Evolutionary conservation across 176 grass and related monocot species (phyloP).

Genomic region (Avena sativa): DNA sequence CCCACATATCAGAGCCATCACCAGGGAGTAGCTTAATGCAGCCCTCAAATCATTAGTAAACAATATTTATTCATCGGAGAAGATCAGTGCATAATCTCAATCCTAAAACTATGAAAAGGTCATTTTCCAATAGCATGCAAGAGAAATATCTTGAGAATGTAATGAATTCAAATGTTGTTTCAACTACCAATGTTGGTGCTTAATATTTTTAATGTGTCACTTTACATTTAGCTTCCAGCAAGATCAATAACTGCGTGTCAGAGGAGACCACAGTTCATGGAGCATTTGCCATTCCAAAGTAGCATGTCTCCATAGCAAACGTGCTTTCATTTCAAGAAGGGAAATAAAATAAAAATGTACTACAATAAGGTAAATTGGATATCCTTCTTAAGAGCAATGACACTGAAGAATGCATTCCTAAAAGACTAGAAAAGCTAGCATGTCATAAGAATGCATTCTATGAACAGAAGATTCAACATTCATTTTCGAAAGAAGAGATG

Average conservation of each 20-base stretch:
- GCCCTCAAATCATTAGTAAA: background rate
- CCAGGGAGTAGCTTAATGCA: slow-evolving; percentile 9
- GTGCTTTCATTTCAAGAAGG: background rate
- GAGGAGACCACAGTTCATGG: background rate
- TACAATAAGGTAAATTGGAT: background rate
- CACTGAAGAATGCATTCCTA: background rate
- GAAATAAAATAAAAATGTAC: background rate
- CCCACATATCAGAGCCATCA: slow-evolving; percentile 72
- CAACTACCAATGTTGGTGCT: background rate
- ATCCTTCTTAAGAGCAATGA: background rate
- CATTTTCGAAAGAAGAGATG: background rate
- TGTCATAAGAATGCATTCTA: background rate
- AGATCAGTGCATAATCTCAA: background rate
- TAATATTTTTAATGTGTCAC: background rate
- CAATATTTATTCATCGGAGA: background rate
- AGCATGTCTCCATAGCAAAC: background rate
- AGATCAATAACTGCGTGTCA: background rate
- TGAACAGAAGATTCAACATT: background rate
- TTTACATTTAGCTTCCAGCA: background rate
- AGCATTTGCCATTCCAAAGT: background rate
- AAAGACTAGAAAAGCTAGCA: background rate
- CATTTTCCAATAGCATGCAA: background rate
- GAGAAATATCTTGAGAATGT: background rate
- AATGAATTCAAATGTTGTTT: background rate
- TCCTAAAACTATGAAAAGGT: background rate